Conservation (phyloP, 2,329 filamentous ascomycete species). For the Fusarium tanahbumbuense region DNA sequence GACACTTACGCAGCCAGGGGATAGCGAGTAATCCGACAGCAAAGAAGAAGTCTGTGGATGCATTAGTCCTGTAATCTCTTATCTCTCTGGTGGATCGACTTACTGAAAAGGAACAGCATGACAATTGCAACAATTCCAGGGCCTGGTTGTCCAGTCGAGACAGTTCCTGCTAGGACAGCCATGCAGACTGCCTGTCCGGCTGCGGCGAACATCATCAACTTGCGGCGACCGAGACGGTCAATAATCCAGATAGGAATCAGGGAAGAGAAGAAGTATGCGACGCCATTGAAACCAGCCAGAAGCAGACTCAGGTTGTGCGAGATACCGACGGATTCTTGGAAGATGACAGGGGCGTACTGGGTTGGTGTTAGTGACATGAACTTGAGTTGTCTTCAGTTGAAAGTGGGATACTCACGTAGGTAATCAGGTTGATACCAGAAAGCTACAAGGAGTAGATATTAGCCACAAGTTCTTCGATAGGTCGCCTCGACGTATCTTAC, state of each 20-base stretch:
- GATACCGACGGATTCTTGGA: constrained; percentile 58
- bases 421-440: constrained; percentile 52
- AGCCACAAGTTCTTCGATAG: accelerated
- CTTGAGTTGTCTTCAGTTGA: no score
- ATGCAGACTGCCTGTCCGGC: constrained; percentile 56
- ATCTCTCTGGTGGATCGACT: neutral
- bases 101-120: constrained; percentile 57
- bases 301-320: constrained; percentile 60
- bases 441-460: constrained; percentile 17
- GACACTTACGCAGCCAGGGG: constrained; percentile 50
- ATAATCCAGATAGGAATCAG: constrained; percentile 51
- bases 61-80: neutral
- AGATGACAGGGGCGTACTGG: constrained; percentile 56
- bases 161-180: constrained; percentile 59
- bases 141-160: constrained; percentile 52
- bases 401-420: constrained; percentile 35
- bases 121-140: constrained; percentile 57
- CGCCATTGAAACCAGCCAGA: constrained; percentile 63
- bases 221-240: constrained; percentile 63
- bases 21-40: constrained; percentile 56
- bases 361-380: neutral
- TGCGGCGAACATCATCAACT: constrained; percentile 66
- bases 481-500: neutral
- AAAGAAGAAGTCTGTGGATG: constrained; percentile 52
- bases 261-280: constrained; percentile 49